phyloP scores from a whole-genome alignment of 208 protist species.

The Leishmania tropica region DNA sequence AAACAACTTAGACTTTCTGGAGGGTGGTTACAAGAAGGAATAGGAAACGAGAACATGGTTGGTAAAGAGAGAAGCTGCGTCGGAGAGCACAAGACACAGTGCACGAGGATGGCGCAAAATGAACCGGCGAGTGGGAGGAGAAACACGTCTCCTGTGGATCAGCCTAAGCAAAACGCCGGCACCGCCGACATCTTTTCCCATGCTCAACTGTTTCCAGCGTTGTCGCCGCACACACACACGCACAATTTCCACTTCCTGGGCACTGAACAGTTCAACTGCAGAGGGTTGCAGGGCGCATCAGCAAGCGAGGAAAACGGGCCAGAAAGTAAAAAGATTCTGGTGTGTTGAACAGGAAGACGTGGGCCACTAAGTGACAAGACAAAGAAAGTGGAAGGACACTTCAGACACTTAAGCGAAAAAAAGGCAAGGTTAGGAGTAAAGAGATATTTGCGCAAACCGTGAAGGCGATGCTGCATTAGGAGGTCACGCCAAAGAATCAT shows the following conservation, averaged over 20 bases:
- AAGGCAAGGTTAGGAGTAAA: neutral
- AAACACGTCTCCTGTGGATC: neutral
- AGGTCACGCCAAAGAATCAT: neutral
- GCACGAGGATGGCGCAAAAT: neutral
- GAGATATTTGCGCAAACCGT: neutral
- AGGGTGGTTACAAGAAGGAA: constrained; percentile 16
- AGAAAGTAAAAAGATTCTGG: neutral
- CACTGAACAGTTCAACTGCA: neutral
- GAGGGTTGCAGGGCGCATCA: neutral
- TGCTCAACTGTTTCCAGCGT: neutral
- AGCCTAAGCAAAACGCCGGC: neutral
- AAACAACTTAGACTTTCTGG: constrained; percentile 7
- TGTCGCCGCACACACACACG: neutral
- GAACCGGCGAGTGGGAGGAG: neutral
- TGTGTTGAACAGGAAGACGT: neutral
- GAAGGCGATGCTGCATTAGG: neutral
- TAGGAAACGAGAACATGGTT: constrained; percentile 1
- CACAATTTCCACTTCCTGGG: neutral
- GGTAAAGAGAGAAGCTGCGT: neutral
- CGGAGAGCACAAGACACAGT: neutral
- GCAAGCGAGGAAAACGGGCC: neutral
- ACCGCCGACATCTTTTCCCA: neutral
- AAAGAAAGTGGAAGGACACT: neutral
- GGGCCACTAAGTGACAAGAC: neutral
- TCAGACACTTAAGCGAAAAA: constrained; percentile 6